Evolutionary conservation across 352 stramenopile genomes (phyloP).

Genomic region (Phytopythium litorale): DNA sequence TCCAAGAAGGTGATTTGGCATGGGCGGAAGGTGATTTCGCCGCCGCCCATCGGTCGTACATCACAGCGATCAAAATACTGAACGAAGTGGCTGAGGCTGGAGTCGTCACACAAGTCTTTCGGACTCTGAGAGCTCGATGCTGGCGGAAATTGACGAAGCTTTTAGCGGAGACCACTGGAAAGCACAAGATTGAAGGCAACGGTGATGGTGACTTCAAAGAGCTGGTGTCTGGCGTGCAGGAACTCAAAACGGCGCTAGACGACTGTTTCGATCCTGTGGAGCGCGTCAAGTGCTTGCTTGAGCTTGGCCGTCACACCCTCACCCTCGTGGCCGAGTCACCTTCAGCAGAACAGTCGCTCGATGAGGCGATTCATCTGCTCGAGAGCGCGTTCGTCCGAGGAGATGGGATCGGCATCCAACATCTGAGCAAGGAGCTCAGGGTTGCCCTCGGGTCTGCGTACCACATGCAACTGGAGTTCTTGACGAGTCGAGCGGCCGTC

Average conservation of each 20-base stretch:
- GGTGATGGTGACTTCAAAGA: not conserved
- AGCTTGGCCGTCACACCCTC: conserved; percentile 34
- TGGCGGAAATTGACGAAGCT: conserved; percentile 47
- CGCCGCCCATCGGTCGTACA: not conserved
- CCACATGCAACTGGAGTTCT: conserved; percentile 27
- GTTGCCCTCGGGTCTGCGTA: conserved; percentile 45
- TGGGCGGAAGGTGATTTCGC: not conserved
- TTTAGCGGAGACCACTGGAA: not conserved
- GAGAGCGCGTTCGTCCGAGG: conserved; percentile 15
- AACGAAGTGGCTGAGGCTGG: not conserved
- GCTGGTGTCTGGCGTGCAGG: conserved; percentile 39
- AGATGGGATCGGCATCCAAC: conserved; percentile 33
- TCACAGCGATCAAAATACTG: conserved; percentile 2
- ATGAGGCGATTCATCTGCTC: conserved; percentile 20
- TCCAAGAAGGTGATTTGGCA: conserved; percentile 6
- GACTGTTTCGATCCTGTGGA: conserved; percentile 39
- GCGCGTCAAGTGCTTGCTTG: conserved; percentile 38
- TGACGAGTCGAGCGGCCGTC: conserved; percentile 1
- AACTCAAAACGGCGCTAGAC: conserved; percentile 36
- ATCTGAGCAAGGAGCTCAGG: conserved; percentile 45
- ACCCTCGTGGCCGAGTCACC: not conserved
- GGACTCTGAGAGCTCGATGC: conserved; percentile 25
- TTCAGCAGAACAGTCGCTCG: conserved; percentile 6
- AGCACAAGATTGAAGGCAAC: not conserved
- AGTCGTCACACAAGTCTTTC: not conserved